Percentiles rank a stretch among this genome's conserved stretches.
These are phyloP conservation scores for Ampelomyces quisqualis DNA, from an alignment of 2,329 filamentous ascomycete species.

Conservation along the genomic window DNA sequence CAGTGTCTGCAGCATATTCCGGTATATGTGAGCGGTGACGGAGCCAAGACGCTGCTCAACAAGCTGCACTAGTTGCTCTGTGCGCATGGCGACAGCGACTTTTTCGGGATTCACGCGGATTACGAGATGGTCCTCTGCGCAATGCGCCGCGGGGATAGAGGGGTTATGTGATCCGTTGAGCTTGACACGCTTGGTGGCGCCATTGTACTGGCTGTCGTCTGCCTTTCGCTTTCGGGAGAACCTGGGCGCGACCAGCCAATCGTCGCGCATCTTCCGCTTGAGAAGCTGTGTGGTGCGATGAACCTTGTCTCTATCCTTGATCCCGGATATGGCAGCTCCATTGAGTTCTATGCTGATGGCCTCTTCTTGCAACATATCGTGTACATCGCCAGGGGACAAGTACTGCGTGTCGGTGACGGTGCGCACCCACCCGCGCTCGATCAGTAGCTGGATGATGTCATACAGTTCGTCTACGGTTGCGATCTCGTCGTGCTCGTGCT, in stretches of 20 bases:
- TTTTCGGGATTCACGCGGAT: conserved; percentile 84
- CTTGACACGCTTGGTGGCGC: conserved; percentile 37
- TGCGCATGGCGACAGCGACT: conserved; percentile 78
- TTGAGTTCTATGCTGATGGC: conserved; percentile 57
- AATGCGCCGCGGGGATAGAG: conserved; percentile 7
- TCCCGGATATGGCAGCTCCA: conserved; percentile 57
- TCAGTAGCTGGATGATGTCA: conserved; percentile 50
- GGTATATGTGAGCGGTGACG: conserved; percentile 76
- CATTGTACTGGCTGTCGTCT: conserved; percentile 18
- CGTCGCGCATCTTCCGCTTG: conserved; percentile 54
- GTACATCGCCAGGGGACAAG: conserved; percentile 58
- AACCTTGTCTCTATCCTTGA: conserved; percentile 66
- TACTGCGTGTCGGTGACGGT: conserved; percentile 56
- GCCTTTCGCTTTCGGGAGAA: conserved; percentile 24
- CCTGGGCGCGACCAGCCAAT: conserved; percentile 36
- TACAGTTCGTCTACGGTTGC: conserved; percentile 46
- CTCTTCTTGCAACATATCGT: conserved; percentile 62
- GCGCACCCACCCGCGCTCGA: conserved; percentile 68
- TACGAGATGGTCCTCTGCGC: conserved; percentile 64
- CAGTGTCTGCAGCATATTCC: conserved; percentile 67
- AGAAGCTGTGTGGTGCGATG: conserved; percentile 59
- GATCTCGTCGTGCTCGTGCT: conserved; percentile 36
- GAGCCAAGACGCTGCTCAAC: conserved; percentile 70
- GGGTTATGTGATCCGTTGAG: conserved; percentile 25
- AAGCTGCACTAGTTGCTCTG: conserved; percentile 71